These are phyloP conservation scores for Crucibulum laeve DNA, from an alignment of 768 basidiomycete genomes.

Conservation along the genomic window DNA sequence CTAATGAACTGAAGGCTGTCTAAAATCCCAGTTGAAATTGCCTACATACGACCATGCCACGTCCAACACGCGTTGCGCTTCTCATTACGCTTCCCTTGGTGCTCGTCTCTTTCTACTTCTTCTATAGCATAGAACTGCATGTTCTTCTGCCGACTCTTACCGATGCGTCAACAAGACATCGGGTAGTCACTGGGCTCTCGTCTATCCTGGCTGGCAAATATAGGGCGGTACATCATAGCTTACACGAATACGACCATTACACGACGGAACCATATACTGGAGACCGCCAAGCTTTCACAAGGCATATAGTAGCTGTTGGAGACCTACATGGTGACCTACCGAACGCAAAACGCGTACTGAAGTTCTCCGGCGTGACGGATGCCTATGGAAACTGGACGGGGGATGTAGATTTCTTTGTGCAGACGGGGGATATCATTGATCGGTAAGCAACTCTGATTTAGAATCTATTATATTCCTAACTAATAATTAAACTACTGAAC, in stretches of 20 bases:
- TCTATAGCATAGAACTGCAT: constrained; percentile 15
- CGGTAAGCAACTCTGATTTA: constrained; percentile 40
- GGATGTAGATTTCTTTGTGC: constrained; percentile 80
- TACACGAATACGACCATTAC: background rate
- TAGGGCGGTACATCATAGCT: background rate
- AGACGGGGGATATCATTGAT: constrained; percentile 96
- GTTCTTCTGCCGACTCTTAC: constrained; percentile 11
- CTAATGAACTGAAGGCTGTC: no score
- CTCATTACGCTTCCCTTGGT: background rate
- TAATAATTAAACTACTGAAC: background rate
- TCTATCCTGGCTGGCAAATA: background rate
- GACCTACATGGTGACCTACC: constrained; percentile 88
- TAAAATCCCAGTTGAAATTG: no score
- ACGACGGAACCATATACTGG: background rate
- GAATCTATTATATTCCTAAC: background rate
- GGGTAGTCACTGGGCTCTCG: constrained; percentile 3
- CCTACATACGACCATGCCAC: no score
- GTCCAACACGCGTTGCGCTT: no score
- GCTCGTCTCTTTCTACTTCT: constrained; percentile 12
- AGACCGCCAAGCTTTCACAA: constrained; percentile 26
- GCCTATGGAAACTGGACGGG: constrained; percentile 76
- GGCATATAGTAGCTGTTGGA: constrained; percentile 82
- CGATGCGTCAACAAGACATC: constrained; percentile 1
- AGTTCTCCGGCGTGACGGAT: constrained; percentile 77
- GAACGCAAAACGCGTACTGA: constrained; percentile 76